Evolutionary conservation across 805 yeast genomes (phyloP).

Genomic region (Myxozyma sirexii): DNA sequence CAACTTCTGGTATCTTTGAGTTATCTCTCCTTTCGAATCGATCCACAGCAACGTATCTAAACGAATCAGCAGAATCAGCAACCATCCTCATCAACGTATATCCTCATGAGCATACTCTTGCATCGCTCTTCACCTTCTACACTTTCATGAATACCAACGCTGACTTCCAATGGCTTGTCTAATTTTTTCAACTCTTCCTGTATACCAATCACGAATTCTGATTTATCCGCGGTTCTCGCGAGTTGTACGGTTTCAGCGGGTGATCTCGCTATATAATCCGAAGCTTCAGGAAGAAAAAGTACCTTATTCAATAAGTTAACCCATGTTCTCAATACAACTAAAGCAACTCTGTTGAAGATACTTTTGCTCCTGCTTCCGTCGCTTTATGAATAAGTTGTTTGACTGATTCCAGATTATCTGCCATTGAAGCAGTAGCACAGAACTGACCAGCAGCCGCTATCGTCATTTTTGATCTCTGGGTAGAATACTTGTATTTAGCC

Average conservation of each 20-base stretch:
- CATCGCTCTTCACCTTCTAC: slow-evolving; percentile 53
- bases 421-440: slow-evolving; percentile 67
- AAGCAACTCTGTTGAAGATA: slow-evolving; percentile 37
- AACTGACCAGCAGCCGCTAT: slow-evolving; percentile 84
- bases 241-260: slow-evolving; percentile 65
- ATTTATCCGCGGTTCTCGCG: slow-evolving; percentile 51
- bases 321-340: neutral
- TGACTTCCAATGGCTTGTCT: slow-evolving; percentile 55
- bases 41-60: slow-evolving; percentile 70
- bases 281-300: slow-evolving; percentile 88
- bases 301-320: neutral
- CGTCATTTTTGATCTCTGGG: slow-evolving; percentile 46
- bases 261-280: slow-evolving; percentile 79
- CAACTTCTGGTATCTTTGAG: slow-evolving; percentile 75
- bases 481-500: neutral
- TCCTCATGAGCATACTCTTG: slow-evolving; percentile 44
- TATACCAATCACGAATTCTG: slow-evolving; percentile 50
- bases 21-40: slow-evolving; percentile 61
- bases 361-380: slow-evolving; percentile 58
- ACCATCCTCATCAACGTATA: neutral
- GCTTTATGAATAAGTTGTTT: slow-evolving; percentile 66
- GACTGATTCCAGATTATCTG: slow-evolving; percentile 62
- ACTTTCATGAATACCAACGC: slow-evolving; percentile 91
- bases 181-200: slow-evolving; percentile 52
- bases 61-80: neutral